These are phyloP conservation scores for Phytophthora gonapodyides DNA, from an alignment of 352 stramenopile genomes.

Conservation along the genomic window DNA sequence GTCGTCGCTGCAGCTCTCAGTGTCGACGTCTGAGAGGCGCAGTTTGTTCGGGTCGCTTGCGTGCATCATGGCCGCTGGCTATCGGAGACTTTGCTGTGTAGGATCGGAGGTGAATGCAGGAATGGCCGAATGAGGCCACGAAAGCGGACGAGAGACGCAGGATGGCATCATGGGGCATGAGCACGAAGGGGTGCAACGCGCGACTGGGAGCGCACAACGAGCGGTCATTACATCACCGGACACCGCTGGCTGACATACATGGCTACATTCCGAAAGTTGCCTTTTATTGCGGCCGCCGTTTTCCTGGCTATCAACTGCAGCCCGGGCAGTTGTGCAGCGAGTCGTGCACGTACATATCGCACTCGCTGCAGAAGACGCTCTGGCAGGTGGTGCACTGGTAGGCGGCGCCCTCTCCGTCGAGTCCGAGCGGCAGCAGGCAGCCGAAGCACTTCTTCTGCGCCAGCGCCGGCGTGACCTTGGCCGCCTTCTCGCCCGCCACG, in stretches of 20 bases:
- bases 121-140: constrained; percentile 11
- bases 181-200: constrained; percentile 8
- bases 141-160: neutral
- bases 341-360: constrained; percentile 98
- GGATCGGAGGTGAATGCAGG: neutral
- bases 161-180: neutral
- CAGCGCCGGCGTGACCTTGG: constrained; percentile 22
- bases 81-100: constrained; percentile 6
- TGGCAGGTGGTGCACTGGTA: constrained; percentile 91
- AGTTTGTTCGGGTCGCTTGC: constrained; percentile 12
- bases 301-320: constrained; percentile 65
- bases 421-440: constrained; percentile 64
- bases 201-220: too few relatives aligned
- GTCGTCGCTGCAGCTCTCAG: constrained; percentile 42
- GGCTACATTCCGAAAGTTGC: constrained; percentile 18
- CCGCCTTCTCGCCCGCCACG: constrained; percentile 25
- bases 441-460: constrained; percentile 75
- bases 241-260: neutral
- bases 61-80: constrained; percentile 9
- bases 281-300: constrained; percentile 2
- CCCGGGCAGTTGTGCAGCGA: constrained; percentile 98
- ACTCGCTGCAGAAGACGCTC: constrained; percentile 96
- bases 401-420: constrained; percentile 51
- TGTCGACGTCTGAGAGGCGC: constrained; percentile 20
- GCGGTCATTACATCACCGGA: constrained; percentile 17